Conservation (phyloP, 1,139 yeast species). For the Sugiyamaella pinicola region DNA sequence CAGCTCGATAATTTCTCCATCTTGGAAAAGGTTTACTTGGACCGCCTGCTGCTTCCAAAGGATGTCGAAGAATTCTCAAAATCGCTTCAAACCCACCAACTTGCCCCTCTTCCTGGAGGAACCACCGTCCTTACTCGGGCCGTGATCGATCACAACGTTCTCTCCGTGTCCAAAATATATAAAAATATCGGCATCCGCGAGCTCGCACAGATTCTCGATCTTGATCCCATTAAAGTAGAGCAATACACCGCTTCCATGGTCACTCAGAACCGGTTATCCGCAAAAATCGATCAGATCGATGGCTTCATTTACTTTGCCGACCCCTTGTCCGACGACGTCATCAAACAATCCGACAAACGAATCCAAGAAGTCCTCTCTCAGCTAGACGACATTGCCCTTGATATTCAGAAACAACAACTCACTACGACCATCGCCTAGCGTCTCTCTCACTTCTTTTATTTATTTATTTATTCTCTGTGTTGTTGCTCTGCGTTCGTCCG, state of each 20-base stretch:
- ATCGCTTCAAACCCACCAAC: conserved; percentile 37
- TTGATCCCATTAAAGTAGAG: conserved; percentile 38
- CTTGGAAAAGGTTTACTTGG: conserved; percentile 39
- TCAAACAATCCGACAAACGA: conserved; percentile 9
- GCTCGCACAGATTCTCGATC: conserved; percentile 37
- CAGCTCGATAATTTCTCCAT: conserved; percentile 32
- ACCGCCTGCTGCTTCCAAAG: conserved; percentile 37
- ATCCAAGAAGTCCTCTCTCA: conserved; percentile 10
- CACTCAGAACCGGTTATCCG: conserved; percentile 40
- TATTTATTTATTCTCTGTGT: conserved; percentile 3
- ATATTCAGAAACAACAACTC: conserved; percentile 3
- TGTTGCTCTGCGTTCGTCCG: not conserved
- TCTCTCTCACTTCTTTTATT: conserved; percentile 4
- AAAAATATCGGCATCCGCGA: conserved; percentile 38
- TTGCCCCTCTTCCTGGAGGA: conserved; percentile 37
- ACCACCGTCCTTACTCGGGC: conserved; percentile 41
- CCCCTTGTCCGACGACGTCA: not conserved
- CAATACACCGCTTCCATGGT: conserved; percentile 42
- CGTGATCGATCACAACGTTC: conserved; percentile 43
- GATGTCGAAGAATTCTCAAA: conserved; percentile 36
- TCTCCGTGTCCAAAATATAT: conserved; percentile 42
- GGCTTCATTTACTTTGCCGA: conserved; percentile 37
- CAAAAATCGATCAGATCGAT: conserved; percentile 42
- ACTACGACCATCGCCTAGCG: not conserved
- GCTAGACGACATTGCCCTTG: conserved; percentile 11